These are phyloP conservation scores for Yamadazyma atmosphaerica DNA, from an alignment of 1,139 yeast species.

Conservation along the genomic window DNA sequence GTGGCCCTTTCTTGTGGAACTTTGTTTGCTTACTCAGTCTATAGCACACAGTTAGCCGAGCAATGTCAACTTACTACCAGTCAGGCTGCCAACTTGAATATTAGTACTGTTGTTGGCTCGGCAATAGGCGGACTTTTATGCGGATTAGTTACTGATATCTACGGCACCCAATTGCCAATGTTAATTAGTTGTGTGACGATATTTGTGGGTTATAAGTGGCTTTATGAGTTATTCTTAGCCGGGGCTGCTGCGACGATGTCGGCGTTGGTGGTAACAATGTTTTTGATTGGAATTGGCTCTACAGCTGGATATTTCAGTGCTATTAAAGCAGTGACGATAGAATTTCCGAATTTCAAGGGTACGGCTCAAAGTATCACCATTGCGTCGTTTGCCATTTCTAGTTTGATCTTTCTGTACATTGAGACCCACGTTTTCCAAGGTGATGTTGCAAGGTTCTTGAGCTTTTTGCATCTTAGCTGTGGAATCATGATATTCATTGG, in stretches of 20 bases:
- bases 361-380: slow-evolving; percentile 40
- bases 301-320: slow-evolving; percentile 36
- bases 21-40: slow-evolving; percentile 34
- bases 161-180: slow-evolving; percentile 37
- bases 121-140: slow-evolving; percentile 34
- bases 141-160: slow-evolving; percentile 32
- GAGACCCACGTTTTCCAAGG: slow-evolving; percentile 22
- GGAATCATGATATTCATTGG: slow-evolving; percentile 29
- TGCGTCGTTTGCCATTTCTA: slow-evolving; percentile 40
- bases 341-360: slow-evolving; percentile 32
- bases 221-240: slow-evolving; percentile 21
- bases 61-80: slow-evolving; percentile 29
- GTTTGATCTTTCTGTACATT: slow-evolving; percentile 27
- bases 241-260: slow-evolving; percentile 20
- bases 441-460: slow-evolving; percentile 24
- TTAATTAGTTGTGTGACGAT: slow-evolving; percentile 25
- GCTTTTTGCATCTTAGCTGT: slow-evolving; percentile 24
- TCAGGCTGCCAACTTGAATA: slow-evolving; percentile 30
- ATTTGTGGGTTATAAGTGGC: slow-evolving; percentile 29
- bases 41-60: slow-evolving; percentile 33
- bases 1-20: slow-evolving; percentile 37
- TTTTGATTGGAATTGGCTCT: slow-evolving; percentile 33
- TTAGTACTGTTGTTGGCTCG: slow-evolving; percentile 32
- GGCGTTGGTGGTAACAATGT: slow-evolving; percentile 28
- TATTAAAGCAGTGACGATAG: slow-evolving; percentile 34